A percentile compares a stretch with the other conserved stretches of the same genome.
Conservation (phyloP, 1,284 basidiomycete species). For the Laetiporus sulphureus region DNA sequence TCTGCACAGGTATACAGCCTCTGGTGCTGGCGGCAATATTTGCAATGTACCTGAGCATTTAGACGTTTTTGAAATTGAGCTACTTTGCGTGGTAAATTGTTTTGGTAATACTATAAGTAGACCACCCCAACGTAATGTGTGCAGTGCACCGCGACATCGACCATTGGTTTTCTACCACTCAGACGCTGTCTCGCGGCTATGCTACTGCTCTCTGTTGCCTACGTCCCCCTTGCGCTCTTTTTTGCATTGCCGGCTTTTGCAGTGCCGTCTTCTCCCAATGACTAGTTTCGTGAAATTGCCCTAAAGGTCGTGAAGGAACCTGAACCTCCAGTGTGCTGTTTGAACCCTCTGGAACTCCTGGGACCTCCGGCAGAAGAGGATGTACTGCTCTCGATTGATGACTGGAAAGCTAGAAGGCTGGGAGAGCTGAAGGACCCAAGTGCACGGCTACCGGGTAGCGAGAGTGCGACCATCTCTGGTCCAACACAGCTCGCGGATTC, state of each 20-base stretch:
- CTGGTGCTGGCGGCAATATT: no score
- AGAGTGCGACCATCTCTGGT: conserved; percentile 11
- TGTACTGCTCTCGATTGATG: conserved; percentile 77
- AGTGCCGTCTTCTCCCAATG: conserved; percentile 40
- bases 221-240: conserved; percentile 30
- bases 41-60: no score
- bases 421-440: conserved; percentile 27
- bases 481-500: conserved; percentile 5
- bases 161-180: no score
- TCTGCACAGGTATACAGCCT: no score
- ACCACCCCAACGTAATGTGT: no score
- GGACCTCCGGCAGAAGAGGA: conserved; percentile 50
- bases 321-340: conserved; percentile 58
- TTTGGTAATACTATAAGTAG: no score
- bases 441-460: conserved; percentile 14
- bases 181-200: conserved; percentile 12
- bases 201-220: conserved; percentile 21
- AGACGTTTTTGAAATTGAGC: no score
- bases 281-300: conserved; percentile 54
- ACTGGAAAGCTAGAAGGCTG: conserved; percentile 77
- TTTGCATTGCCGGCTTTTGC: conserved; percentile 33
- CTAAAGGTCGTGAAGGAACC: conserved; percentile 38
- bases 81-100: no score
- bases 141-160: no score
- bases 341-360: conserved; percentile 44